phyloP scores from a whole-genome alignment of 2,329 filamentous ascomycete genomes.

The Hymenoscyphus albidus region DNA sequence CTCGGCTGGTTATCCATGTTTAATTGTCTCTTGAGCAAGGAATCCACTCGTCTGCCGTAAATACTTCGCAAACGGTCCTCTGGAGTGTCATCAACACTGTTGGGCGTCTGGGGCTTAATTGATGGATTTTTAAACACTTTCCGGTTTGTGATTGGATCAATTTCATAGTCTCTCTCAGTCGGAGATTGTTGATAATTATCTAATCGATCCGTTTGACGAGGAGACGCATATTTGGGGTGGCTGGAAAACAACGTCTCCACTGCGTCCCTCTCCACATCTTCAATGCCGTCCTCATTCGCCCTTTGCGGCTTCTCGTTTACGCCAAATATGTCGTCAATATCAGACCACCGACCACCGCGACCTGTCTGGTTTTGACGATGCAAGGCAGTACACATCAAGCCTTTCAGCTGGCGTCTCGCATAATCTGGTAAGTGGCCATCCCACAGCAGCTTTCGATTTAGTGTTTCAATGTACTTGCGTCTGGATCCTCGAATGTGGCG shows the following conservation, averaged over 20 bases:
- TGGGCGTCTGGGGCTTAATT: constrained; percentile 19
- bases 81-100: constrained; percentile 34
- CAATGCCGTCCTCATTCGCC: constrained; percentile 36
- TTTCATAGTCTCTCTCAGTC: constrained; percentile 36
- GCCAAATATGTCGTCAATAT: constrained; percentile 25
- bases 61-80: constrained; percentile 35
- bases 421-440: constrained; percentile 41
- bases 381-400: constrained; percentile 42
- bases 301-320: not conserved
- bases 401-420: constrained; percentile 37
- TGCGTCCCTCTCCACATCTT: constrained; percentile 20
- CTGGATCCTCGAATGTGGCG: constrained; percentile 43
- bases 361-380: constrained; percentile 30
- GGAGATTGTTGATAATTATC: not conserved
- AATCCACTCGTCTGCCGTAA: not conserved
- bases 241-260: constrained; percentile 1
- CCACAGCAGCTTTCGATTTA: constrained; percentile 46
- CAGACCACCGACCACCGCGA: constrained; percentile 13
- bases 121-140: constrained; percentile 37
- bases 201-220: too few species aligned
- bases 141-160: constrained; percentile 59
- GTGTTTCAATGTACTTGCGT: constrained; percentile 44
- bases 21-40: not conserved
- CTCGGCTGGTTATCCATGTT: not conserved
- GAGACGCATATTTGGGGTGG: too few species aligned